Percentiles rank a stretch among this genome's conserved stretches.
These are phyloP conservation scores for Hemisphaericaspora lyxosophila DNA, from an alignment of 1,139 yeast genomes.

Conservation along the genomic window DNA sequence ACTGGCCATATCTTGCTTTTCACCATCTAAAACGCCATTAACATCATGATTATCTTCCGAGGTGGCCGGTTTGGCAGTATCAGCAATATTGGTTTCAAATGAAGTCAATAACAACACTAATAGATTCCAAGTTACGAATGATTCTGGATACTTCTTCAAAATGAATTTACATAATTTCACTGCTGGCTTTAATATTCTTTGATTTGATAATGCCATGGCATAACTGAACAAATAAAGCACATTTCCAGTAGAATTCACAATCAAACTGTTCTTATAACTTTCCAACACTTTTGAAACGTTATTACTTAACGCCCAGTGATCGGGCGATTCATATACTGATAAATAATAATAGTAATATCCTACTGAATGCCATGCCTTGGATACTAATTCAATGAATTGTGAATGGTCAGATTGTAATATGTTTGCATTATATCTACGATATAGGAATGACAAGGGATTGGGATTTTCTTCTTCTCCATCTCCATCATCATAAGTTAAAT, in stretches of 20 bases:
- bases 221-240: constrained; percentile 33
- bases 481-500: constrained; percentile 31
- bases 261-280: constrained; percentile 38
- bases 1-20: not conserved
- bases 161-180: constrained; percentile 43
- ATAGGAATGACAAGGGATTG: constrained; percentile 36
- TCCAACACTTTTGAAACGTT: constrained; percentile 20
- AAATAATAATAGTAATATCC: constrained; percentile 36
- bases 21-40: not conserved
- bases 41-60: constrained; percentile 8
- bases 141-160: constrained; percentile 43
- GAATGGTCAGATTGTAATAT: constrained; percentile 31
- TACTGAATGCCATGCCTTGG: constrained; percentile 41
- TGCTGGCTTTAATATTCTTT: constrained; percentile 27
- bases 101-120: constrained; percentile 34
- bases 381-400: constrained; percentile 30
- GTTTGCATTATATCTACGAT: constrained; percentile 37
- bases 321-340: constrained; percentile 30
- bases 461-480: constrained; percentile 17
- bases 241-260: constrained; percentile 42
- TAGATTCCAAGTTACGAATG: constrained; percentile 49
- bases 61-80: constrained; percentile 14
- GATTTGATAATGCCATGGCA: constrained; percentile 38
- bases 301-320: constrained; percentile 18
- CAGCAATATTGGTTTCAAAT: constrained; percentile 28